These are phyloP conservation scores for Neovahlkampfia damariscottae DNA, from an alignment of 78 protist species.

Conservation along the genomic window DNA sequence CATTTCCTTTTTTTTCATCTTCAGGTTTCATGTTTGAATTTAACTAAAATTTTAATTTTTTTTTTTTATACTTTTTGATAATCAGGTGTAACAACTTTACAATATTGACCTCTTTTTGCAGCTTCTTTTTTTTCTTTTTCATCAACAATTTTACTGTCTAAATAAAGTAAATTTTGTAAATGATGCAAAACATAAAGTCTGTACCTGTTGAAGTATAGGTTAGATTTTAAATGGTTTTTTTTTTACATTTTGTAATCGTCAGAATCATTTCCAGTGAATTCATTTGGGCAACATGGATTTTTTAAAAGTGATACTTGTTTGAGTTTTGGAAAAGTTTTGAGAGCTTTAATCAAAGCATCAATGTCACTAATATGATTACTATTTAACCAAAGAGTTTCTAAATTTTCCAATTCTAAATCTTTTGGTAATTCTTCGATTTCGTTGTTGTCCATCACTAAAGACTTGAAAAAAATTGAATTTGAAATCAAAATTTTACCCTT, in stretches of 20 bases:
- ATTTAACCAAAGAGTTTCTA: neutral
- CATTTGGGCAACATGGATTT: neutral
- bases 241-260: neutral
- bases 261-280: neutral
- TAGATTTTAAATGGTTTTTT: no score
- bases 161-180: neutral
- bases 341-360: neutral
- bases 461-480: no score
- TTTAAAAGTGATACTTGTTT: neutral
- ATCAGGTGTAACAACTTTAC: neutral
- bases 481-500: no score
- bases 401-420: neutral
- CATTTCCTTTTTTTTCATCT: neutral
- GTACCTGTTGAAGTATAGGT: no score
- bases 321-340: neutral
- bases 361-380: neutral
- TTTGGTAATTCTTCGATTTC: neutral
- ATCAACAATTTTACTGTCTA: neutral
- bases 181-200: neutral
- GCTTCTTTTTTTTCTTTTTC: neutral
- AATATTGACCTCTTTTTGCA: neutral
- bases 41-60: neutral
- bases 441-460: neutral
- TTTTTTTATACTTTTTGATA: neutral
- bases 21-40: neutral